Base-by-base conservation (phyloP, 805 yeast species). In the Wickerhamomyces ciferrii region DNA sequence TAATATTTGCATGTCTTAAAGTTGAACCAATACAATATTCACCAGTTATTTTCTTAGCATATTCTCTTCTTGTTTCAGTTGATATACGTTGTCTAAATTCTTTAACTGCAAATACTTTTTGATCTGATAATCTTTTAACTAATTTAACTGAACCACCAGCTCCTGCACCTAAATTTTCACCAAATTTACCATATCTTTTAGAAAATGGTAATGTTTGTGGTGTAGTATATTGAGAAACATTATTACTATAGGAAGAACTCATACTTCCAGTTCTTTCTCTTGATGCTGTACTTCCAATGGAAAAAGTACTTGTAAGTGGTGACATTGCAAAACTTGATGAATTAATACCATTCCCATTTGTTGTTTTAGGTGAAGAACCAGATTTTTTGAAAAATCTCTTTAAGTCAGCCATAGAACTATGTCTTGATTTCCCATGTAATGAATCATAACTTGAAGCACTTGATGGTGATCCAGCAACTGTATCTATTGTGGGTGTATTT, bases 11-110 rank as follows among this genome's bases (percentile, higher is more conserved):
- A 65, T 91, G 96, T 60, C 86, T 84, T 51, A 91, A 72, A 1
- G 97, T 86, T 1, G 92, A 83, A 1, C 97, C 97, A 57, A 91
- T 87, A 69, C 97, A 90, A 66, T 88, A 91, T 68, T 91, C 97
- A 41, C 95, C 89, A 1, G 96, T 89, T 58, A 92, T 89, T 61
- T 90, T 91, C 59, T 90, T 87, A 11, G 94, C 86, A 65, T 91
- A 91, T 59, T 90, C 97, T 53, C 95, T 76, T 55, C 81, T 79
- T 4, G 86, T 71, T 65, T 91, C 97, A 46, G 78, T 78, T 38
- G 77, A 74, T 53, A 84, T 82, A 60, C 84, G 81, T 17, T 87
- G 78, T 53, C 97, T 76, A 62, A 90, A 91, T 65, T 91, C 97
- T 64, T 91, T 91, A 21, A 91, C 96, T 0, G 97, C 97, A 71